A percentile compares a stretch with the other conserved stretches of the same genome.
Evolutionary conservation across 2,329 filamentous ascomycete species (phyloP).

Genomic region (Alternaria novae-zelandiae): DNA sequence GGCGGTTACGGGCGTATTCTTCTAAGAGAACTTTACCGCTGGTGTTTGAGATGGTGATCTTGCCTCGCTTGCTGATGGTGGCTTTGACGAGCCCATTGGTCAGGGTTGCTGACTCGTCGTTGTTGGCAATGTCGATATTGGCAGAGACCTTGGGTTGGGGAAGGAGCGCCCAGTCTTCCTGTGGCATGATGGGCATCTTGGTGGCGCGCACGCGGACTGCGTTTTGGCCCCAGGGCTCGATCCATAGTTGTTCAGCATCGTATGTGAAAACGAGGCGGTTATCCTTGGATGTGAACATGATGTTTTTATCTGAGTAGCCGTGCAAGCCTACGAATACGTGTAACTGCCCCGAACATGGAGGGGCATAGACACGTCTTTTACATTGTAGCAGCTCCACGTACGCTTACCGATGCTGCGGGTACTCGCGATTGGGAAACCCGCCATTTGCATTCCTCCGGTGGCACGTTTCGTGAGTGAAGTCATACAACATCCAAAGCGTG

Average conservation of each 20-base stretch:
- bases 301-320: background rate
- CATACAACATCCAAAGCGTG: background rate
- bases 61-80: conserved; percentile 55
- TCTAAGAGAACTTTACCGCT: conserved; percentile 56
- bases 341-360: background rate
- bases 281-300: conserved; percentile 3
- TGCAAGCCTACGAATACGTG: background rate
- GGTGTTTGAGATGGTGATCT: conserved; percentile 56
- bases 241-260: conserved; percentile 57
- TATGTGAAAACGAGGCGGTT: conserved; percentile 61
- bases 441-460: background rate
- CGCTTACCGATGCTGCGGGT: background rate
- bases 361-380: background rate
- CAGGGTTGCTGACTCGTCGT: conserved; percentile 48
- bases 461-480: background rate
- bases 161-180: conserved; percentile 35
- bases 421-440: background rate
- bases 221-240: conserved; percentile 59
- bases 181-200: conserved; percentile 42
- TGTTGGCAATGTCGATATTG: conserved; percentile 13
- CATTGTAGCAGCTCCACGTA: background rate
- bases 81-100: conserved; percentile 59
- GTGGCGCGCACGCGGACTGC: conserved; percentile 58
- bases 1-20: conserved; percentile 60
- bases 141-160: conserved; percentile 1